Base-by-base conservation (phyloP, 495 filamentous ascomycete genomes). In the Xylaria acuta region DNA sequence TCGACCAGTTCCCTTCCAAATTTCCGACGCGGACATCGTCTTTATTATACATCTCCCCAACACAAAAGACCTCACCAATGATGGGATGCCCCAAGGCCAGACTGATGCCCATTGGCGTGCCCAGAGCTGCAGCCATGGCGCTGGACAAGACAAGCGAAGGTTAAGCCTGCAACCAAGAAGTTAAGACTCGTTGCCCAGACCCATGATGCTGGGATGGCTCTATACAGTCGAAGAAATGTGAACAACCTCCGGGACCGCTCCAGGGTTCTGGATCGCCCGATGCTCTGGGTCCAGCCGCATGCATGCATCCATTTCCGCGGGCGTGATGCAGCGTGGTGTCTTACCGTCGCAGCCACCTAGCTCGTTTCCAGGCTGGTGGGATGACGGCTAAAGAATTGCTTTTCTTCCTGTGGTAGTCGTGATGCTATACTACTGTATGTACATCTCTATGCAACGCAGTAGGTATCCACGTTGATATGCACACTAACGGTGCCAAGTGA, bases 151-250 rank as follows among this genome's bases (percentile, higher is more conserved):
- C 63, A 43, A 67, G 64, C 16, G 47, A 67, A 41, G 38, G 45
- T n/a, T 32, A 66, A 66, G 64, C 64, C 18, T 53, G 45, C 64
- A 66, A 36, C 64, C 45, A 66, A 65, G 64, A 66, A 25, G 45
- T 53, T 8, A 56, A 56, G 34, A 56, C 65, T 56, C 3, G 65
- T 27, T 43, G 65, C 65, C 49, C 49, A 67, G 65, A 65, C 30
- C 11, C 36, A 25, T 41, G 34, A 64, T 64, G 38, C 60, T 18
- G 5, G 65, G 36, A 67, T 54, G 49, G 11, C 36, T 67, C 34
- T 27, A 27, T n/a, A 34, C 47, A 38, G 32, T 56, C 34, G 1
- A 5, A 34, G 49, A 40, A 11, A 54, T 1, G 22, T 27, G 43
- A 38, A 38, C 45, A 30, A 53, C 18, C 64, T 32, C 20, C 45